Conservation (phyloP, 2,329 filamentous ascomycete genomes). For the Chaetomiaceae sp. region DNA sequence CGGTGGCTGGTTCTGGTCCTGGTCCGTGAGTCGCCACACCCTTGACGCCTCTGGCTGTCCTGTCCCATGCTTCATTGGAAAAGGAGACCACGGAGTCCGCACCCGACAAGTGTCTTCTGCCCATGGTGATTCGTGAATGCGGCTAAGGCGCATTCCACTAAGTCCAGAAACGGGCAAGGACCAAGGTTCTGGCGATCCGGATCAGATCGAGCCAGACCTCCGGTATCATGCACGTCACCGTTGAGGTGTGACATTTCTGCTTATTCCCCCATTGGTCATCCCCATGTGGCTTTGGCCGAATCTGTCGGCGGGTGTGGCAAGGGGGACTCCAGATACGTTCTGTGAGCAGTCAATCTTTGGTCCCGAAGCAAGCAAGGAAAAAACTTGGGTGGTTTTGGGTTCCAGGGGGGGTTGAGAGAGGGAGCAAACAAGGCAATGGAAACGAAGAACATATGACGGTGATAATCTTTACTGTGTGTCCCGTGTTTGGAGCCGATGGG, state of each 20-base stretch:
- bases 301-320: too few species aligned
- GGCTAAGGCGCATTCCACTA: constrained; percentile 18
- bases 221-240: constrained; percentile 15
- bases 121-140: constrained; percentile 4
- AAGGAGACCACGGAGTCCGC: too few species aligned
- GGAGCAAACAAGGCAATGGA: too few species aligned
- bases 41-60: too few species aligned
- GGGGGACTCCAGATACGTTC: too few species aligned
- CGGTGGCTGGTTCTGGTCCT: not conserved
- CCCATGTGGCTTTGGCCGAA: not conserved
- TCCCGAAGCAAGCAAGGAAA: too few species aligned
- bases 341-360: too few species aligned
- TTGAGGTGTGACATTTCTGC: constrained; percentile 18
- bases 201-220: constrained; percentile 10
- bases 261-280: constrained; percentile 21
- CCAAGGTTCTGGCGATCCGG: constrained; percentile 5
- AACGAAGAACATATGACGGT: too few species aligned
- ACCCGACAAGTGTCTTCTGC: not conserved
- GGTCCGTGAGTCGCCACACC: not conserved
- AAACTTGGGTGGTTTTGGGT: too few species aligned
- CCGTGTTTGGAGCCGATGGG: too few species aligned
- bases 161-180: constrained; percentile 5
- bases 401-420: too few species aligned
- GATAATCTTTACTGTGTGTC: too few species aligned
- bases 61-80: not conserved